A percentile compares a stretch with the other conserved stretches of the same genome.
Conservation (phyloP, 768 basidiomycete species). For the Naematelia aurantialba region DNA sequence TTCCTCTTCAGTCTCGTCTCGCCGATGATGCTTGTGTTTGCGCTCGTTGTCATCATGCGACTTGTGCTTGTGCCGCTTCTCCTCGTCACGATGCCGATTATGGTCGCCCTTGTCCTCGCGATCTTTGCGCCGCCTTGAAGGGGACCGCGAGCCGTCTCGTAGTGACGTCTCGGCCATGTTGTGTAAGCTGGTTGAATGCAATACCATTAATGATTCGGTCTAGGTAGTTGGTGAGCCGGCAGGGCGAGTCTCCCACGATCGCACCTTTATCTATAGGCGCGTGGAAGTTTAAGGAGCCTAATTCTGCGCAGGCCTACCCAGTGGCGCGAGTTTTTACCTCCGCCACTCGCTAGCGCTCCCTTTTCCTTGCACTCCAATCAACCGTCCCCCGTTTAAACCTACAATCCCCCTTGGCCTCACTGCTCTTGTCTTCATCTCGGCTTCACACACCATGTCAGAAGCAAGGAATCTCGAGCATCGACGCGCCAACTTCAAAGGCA, state of each 20-base stretch:
- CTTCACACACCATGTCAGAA: slow-evolving; percentile 36
- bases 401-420: background rate
- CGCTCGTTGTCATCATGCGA: slow-evolving; percentile 1
- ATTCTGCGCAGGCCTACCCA: background rate
- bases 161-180: background rate
- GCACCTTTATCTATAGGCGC: background rate
- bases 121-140: slow-evolving; percentile 7
- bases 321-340: background rate
- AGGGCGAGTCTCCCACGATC: background rate
- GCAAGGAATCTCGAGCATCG: slow-evolving; percentile 47
- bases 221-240: no score
- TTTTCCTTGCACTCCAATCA: background rate
- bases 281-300: background rate
- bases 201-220: no score
- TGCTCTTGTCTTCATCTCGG: background rate
- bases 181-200: no score
- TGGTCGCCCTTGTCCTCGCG: background rate
- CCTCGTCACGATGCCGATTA: background rate
- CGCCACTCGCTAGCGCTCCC: background rate
- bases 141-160: slow-evolving; percentile 5
- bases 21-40: slow-evolving; percentile 12
- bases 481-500: slow-evolving; percentile 50
- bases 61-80: background rate
- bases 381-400: background rate
- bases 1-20: slow-evolving; percentile 39